These are phyloP conservation scores for Pseudogymnoascus sp. DNA, from an alignment of 2,329 filamentous ascomycete species.

Conservation along the genomic window DNA sequence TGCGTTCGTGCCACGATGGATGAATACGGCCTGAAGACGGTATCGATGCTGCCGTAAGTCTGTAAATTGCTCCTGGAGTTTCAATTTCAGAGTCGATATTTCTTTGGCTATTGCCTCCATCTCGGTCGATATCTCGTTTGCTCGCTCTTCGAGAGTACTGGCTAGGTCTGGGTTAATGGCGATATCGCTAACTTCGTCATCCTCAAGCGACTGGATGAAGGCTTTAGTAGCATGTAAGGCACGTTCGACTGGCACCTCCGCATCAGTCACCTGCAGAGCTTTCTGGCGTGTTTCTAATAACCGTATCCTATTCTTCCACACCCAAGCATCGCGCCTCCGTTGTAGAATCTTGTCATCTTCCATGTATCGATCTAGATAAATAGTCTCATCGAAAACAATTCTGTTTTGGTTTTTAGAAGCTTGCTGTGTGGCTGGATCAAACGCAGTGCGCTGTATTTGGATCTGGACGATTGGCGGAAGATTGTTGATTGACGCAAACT, in stretches of 20 bases:
- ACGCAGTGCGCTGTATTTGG: conserved; percentile 76
- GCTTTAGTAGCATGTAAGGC: conserved; percentile 28
- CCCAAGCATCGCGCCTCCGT: conserved; percentile 65
- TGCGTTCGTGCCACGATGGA: conserved; percentile 66
- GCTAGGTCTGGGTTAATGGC: conserved; percentile 36
- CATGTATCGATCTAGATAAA: conserved; percentile 87
- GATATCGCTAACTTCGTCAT: conserved; percentile 35
- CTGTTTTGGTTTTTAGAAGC: conserved; percentile 69
- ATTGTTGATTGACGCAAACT: conserved; percentile 66
- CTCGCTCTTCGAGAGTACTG: conserved; percentile 37
- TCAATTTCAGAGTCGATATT: conserved; percentile 33
- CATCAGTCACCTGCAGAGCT: conserved; percentile 20
- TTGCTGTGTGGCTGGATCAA: conserved; percentile 51
- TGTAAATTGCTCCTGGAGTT: conserved; percentile 49
- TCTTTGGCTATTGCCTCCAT: conserved; percentile 39
- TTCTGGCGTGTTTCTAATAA: conserved; percentile 39
- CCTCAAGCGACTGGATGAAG: conserved; percentile 38
- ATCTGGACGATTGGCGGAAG: conserved; percentile 83
- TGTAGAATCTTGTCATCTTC: conserved; percentile 56
- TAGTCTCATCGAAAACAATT: conserved; percentile 68
- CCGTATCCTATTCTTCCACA: conserved; percentile 58
- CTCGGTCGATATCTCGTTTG: conserved; percentile 38
- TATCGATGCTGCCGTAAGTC: conserved; percentile 63
- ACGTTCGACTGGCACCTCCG: conserved; percentile 23
- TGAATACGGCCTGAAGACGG: conserved; percentile 83